A percentile compares a stretch with the other conserved stretches of the same genome.
Conservation (phyloP, 768 basidiomycete species). For the Collybia sordida region DNA sequence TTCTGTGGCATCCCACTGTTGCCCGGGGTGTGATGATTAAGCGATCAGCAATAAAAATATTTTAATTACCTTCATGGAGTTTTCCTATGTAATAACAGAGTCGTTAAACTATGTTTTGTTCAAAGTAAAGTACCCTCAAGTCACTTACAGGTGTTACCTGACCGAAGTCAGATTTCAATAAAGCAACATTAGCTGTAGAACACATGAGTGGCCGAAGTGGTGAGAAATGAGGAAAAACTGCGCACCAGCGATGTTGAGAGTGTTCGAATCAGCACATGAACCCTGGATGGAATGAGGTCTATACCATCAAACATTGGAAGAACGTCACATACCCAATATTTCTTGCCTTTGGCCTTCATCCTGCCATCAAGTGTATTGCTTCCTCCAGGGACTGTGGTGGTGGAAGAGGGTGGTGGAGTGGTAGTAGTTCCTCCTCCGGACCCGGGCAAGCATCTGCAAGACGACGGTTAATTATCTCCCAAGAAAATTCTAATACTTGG, state of each 20-base stretch:
- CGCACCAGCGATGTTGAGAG: constrained; percentile 28
- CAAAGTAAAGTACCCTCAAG: background rate
- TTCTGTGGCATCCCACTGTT: constrained; percentile 38
- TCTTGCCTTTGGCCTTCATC: constrained; percentile 25
- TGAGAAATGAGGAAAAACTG: constrained; percentile 2
- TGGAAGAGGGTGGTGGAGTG: constrained; percentile 9
- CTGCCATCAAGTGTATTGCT: constrained; percentile 16
- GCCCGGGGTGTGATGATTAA: background rate
- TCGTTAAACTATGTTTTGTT: background rate
- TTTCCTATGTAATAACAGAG: constrained; percentile 21
- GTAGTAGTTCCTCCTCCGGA: constrained; percentile 10
- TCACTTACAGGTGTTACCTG: constrained; percentile 32
- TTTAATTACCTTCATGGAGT: constrained; percentile 35
- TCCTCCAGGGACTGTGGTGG: constrained; percentile 17
- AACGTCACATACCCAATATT: constrained; percentile 23
- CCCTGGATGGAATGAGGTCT: constrained; percentile 15
- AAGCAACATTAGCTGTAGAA: constrained; percentile 25
- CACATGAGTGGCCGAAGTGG: background rate
- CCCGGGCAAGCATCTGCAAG: constrained; percentile 26
- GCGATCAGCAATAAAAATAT: background rate
- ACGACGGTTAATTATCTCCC: too few species aligned
- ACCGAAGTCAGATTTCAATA: constrained; percentile 35
- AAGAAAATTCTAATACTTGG: too few species aligned
- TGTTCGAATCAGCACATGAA: constrained; percentile 28
- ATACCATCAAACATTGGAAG: background rate